phyloP scores from a whole-genome alignment of 129 eudicot genomes.

The Smallanthus sonchifolius region DNA sequence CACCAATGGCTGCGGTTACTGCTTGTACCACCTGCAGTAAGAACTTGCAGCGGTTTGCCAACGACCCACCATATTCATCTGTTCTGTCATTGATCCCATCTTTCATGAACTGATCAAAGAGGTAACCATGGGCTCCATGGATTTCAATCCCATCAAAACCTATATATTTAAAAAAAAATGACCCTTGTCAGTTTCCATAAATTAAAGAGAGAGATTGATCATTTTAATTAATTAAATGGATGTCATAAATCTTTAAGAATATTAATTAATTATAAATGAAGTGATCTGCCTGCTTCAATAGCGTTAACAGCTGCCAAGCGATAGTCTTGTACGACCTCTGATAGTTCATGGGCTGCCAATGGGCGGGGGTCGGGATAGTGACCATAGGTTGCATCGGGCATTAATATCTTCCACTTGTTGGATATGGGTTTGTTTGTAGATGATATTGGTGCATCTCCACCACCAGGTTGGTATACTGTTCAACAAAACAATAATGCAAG shows the following conservation, averaged over 20 bases:
- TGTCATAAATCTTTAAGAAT: no score
- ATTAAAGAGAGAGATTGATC: no score
- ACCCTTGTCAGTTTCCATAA: not conserved
- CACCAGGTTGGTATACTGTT: conserved; percentile 75
- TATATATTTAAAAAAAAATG: not conserved
- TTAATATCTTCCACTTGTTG: conserved; percentile 72
- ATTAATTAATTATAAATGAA: not conserved
- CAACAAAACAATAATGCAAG: not conserved
- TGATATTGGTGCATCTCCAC: conserved; percentile 59
- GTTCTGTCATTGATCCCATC: conserved; percentile 78
- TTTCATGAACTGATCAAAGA: conserved; percentile 84
- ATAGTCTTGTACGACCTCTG: conserved; percentile 60
- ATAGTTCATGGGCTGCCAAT: conserved; percentile 50
- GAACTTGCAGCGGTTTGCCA: conserved; percentile 76
- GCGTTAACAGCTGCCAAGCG: conserved; percentile 82
- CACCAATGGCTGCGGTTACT: conserved; percentile 61
- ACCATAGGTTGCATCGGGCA: conserved; percentile 69
- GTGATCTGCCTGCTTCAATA: conserved; percentile 86
- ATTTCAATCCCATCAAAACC: conserved; percentile 97
- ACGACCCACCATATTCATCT: conserved; percentile 79
- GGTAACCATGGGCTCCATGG: conserved; percentile 96
- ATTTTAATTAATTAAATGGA: no score
- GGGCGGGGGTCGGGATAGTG: conserved; percentile 67
- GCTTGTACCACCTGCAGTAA: conserved; percentile 51
- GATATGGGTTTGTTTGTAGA: conserved; percentile 80